Conservation (phyloP, 345 rosid species). For the Eutrema yunnanense region DNA sequence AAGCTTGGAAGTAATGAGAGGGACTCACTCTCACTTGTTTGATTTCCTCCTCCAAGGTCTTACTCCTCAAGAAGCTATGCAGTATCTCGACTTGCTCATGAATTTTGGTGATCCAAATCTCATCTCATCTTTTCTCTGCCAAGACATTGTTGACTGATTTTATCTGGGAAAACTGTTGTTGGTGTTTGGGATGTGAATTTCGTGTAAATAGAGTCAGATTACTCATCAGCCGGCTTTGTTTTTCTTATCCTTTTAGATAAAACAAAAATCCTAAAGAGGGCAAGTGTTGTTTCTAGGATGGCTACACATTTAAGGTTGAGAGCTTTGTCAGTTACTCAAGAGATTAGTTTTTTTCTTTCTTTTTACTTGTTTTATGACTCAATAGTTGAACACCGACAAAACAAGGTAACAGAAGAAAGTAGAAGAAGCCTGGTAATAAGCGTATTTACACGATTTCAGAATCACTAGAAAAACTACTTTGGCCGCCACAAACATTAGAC, state of each 20-base stretch:
- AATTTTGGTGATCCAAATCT: conserved; percentile 33
- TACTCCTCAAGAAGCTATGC: conserved; percentile 60
- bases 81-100: conserved; percentile 47
- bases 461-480: conserved; percentile 20
- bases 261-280: too few relatives aligned
- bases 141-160: conserved; percentile 3
- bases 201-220: conserved; percentile 21
- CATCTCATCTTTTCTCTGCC: conserved; percentile 17
- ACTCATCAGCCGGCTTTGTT: conserved; percentile 3
- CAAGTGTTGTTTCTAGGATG: too few relatives aligned
- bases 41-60: conserved; percentile 52
- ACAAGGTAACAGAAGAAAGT: conserved; percentile 5
- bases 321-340: neutral
- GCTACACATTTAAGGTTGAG: neutral
- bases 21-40: conserved; percentile 46
- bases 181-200: conserved; percentile 13
- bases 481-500: conserved; percentile 28
- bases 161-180: neutral
- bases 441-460: conserved; percentile 28
- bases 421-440: neutral
- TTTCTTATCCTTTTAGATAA: neutral
- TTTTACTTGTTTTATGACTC: conserved; percentile 5
- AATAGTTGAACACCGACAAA: conserved; percentile 17
- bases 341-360: neutral
- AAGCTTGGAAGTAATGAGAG: conserved; percentile 50